Evolutionary conservation across 371 early-diverging fungal genomes (phyloP).

Genomic region (Mortierella sp.): DNA sequence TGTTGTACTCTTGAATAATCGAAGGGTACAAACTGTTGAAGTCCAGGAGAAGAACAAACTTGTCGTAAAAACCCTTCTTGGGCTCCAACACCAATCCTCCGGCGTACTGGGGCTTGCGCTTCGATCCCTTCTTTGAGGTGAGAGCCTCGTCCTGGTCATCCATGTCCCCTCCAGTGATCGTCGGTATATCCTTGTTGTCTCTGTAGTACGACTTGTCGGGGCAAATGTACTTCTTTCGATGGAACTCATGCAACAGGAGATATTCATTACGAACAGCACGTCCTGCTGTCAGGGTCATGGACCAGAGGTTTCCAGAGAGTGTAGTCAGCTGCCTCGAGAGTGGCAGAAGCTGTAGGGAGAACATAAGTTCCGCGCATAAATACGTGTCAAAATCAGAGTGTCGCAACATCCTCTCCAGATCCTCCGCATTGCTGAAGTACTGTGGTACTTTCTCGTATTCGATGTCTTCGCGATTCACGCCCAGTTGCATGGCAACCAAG

Average conservation of each 20-base stretch:
- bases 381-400: slow-evolving; percentile 89
- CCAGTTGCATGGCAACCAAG: slow-evolving; percentile 82
- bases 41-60: slow-evolving; percentile 96
- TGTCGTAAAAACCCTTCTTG: slow-evolving; percentile 97
- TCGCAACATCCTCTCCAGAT: slow-evolving; percentile 76
- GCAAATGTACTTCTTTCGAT: slow-evolving; percentile 87
- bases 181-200: slow-evolving; percentile 16
- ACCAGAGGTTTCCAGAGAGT: slow-evolving; percentile 96
- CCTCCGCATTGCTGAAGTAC: slow-evolving; percentile 72
- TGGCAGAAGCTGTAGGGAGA: slow-evolving; percentile 90
- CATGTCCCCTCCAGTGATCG: slow-evolving; percentile 2
- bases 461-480: slow-evolving; percentile 87
- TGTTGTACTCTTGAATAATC: slow-evolving; percentile 99
- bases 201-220: slow-evolving; percentile 80
- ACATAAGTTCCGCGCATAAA: slow-evolving; percentile 85
- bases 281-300: slow-evolving; percentile 88
- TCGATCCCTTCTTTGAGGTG: slow-evolving; percentile 59
- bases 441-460: slow-evolving; percentile 82
- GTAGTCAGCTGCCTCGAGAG: slow-evolving; percentile 95
- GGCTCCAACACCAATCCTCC: slow-evolving; percentile 99
- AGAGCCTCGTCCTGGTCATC: slow-evolving; percentile 54
- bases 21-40: slow-evolving; percentile 99
- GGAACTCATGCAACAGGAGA: slow-evolving; percentile 97
- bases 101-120: slow-evolving; percentile 93
- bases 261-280: slow-evolving; percentile 99